Evolutionary conservation across 2,329 filamentous ascomycete species (phyloP), one percentile per base, ranked within the genome.

Genomic region (Uncinocarpus reesii): DNA sequence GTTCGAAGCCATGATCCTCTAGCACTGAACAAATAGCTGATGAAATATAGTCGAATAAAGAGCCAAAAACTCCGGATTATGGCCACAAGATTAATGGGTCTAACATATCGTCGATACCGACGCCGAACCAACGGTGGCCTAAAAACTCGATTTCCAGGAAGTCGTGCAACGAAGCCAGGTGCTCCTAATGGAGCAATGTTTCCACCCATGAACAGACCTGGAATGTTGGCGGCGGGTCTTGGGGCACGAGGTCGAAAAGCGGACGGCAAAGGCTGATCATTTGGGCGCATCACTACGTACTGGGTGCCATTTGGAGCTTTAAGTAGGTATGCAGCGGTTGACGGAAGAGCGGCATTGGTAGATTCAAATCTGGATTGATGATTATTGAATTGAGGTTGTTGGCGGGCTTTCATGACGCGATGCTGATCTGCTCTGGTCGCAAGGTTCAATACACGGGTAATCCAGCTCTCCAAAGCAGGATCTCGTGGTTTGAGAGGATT

Each of bases 11-110:
- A 71, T 3, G 66, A 69, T 4, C 67, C 68, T n/a, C 69, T 64
- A 18, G 70, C 69, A 23, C 72, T 72, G 51, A 80, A 71, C 56
- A 81, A 71, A 58, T 78, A 80, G 47, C 74, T 71, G 57, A 81
- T 78, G 50, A 76, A 71, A 49, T 76, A 72, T 16, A 81, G 61
- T 7, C 78, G 73, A 42, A 79, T 62, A 20, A 80, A 70, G 2
- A 80, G 68, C 79, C 79, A 82, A 20, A 74, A 54, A 21, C 74
- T 71, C 40, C 65, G 51, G 15, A 70, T 52, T 8, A 48, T 28
- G 15, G 38, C 38, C 4, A 26, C 29, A 13, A 48, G 21, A 21
- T 48, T 48, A 32, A 48, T 48, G 21, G 46, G 29, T 36, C 46
- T 43, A 10, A 42, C 38, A 21, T 42, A 43, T 42, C 32, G 16